A percentile compares a stretch with the other conserved stretches of the same genome.
Conservation (phyloP, 2,329 filamentous ascomycete genomes). For the Botrytis squamosa region DNA sequence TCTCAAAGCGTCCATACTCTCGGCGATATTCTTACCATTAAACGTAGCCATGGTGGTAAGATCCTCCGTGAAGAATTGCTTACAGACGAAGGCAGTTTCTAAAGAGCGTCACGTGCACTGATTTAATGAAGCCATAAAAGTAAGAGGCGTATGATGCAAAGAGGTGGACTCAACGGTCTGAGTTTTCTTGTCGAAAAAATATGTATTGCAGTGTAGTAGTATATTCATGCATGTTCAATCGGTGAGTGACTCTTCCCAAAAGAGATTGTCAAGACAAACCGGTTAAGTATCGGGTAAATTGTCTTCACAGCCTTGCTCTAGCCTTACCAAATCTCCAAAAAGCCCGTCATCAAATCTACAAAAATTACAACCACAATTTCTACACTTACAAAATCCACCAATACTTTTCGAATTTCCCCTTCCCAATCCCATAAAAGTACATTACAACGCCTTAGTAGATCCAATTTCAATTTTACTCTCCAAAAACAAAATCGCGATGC, state of each 20-base stretch:
- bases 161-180: neutral
- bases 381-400: neutral
- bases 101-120: neutral
- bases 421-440: neutral
- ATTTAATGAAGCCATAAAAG: neutral
- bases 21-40: neutral
- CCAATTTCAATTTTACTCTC: neutral
- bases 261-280: neutral
- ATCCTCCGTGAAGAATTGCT: neutral
- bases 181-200: neutral
- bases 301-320: neutral
- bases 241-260: neutral
- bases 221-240: neutral
- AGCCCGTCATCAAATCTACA: neutral
- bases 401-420: neutral
- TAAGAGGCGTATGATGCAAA: neutral
- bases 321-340: neutral
- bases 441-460: neutral
- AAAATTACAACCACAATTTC: neutral
- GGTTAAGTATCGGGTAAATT: neutral
- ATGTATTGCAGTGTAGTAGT: neutral
- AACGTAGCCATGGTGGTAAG: neutral
- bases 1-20: neutral
- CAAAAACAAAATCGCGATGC: conserved; percentile 30
- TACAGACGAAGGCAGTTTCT: neutral